These are phyloP conservation scores for Lentinula guzmanii DNA, from an alignment of 768 basidiomycete genomes.

Conservation along the genomic window DNA sequence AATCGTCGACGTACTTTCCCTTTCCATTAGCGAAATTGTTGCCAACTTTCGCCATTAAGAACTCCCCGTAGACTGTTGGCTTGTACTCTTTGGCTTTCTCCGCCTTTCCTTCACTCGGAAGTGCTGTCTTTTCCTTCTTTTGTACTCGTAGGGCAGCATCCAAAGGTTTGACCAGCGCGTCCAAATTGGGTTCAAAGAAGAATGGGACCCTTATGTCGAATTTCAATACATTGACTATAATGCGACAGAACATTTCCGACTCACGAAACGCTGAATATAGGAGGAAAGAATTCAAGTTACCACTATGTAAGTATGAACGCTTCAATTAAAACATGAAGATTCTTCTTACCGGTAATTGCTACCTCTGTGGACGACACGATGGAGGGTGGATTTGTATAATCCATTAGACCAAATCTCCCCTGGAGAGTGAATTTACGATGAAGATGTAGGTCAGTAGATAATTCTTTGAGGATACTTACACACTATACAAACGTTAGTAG, in stretches of 20 bases:
- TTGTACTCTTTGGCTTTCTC: conserved; percentile 26
- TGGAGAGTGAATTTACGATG: conserved; percentile 38
- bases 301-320: too few species aligned
- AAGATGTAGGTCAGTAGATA: not conserved
- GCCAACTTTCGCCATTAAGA: conserved; percentile 65
- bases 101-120: not conserved
- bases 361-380: conserved; percentile 76
- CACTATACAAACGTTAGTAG: not conserved
- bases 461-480: not conserved
- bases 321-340: not conserved
- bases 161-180: conserved; percentile 63
- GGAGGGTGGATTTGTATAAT: conserved; percentile 83
- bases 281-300: not conserved
- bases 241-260: conserved; percentile 17
- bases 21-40: conserved; percentile 57
- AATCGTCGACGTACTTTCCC: conserved; percentile 26
- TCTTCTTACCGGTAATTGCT: conserved; percentile 56
- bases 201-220: conserved; percentile 66
- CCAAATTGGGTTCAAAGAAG: conserved; percentile 90
- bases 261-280: conserved; percentile 58
- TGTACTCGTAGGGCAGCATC: conserved; percentile 48
- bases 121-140: conserved; percentile 12
- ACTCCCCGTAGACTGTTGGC: conserved; percentile 72
- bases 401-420: conserved; percentile 92
- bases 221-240: not conserved